Conservation (phyloP, 2,329 filamentous ascomycete genomes). For the Arthrobotrys iridis region DNA sequence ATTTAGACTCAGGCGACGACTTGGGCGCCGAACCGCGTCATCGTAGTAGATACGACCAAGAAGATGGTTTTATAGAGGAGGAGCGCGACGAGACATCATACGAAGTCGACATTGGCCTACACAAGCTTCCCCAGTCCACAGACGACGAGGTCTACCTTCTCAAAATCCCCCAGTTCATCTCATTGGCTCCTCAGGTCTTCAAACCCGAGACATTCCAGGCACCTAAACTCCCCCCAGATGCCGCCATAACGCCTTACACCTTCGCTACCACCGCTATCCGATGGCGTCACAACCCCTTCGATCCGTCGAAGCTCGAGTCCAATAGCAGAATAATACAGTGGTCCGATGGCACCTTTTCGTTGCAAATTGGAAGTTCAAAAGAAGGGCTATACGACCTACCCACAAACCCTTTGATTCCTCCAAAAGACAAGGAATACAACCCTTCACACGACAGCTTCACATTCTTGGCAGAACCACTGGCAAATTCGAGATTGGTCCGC, state of each 20-base stretch:
- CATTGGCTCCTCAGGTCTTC: constrained; percentile 71
- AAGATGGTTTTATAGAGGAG: constrained; percentile 30
- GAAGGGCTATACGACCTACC: constrained; percentile 65
- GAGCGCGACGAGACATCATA: constrained; percentile 52
- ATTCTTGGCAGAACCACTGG: constrained; percentile 71
- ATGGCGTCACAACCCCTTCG: constrained; percentile 72
- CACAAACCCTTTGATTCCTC: constrained; percentile 64
- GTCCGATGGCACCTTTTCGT: constrained; percentile 74
- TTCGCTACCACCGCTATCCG: constrained; percentile 73
- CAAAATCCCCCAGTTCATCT: constrained; percentile 72
- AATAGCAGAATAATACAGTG: constrained; percentile 74
- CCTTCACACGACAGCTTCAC: constrained; percentile 70
- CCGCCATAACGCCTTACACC: constrained; percentile 65
- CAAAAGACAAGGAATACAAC: constrained; percentile 62
- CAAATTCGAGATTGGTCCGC: constrained; percentile 69
- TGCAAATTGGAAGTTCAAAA: constrained; percentile 72
- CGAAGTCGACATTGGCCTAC: constrained; percentile 52
- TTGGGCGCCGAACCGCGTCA: constrained; percentile 36
- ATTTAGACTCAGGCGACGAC: constrained; percentile 44
- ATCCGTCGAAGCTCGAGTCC: constrained; percentile 69
- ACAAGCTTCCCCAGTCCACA: constrained; percentile 42
- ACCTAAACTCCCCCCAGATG: constrained; percentile 60
- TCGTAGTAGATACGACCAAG: neutral
- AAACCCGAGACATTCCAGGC: constrained; percentile 70
- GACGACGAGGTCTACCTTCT: constrained; percentile 67